phyloP scores from a whole-genome alignment of 352 stramenopile species.

The Phytopythium ostracodes region DNA sequence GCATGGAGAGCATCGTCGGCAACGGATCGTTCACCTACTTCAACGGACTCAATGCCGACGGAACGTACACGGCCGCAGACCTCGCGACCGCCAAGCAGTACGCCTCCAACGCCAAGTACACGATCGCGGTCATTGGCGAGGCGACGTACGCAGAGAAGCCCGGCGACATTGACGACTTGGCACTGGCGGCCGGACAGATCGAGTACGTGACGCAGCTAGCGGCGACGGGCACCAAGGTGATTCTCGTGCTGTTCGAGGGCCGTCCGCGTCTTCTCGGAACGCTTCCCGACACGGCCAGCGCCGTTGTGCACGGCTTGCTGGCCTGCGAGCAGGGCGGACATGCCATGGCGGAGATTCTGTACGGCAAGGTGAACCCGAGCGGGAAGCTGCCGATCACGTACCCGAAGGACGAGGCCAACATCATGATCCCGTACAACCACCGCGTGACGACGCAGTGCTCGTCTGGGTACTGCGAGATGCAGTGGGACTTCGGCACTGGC shows the following conservation, averaged over 20 bases:
- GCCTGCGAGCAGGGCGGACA: constrained; percentile 73
- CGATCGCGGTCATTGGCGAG: constrained; percentile 79
- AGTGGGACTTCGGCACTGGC: constrained; percentile 66
- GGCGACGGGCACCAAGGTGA: constrained; percentile 68
- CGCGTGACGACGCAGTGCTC: constrained; percentile 48
- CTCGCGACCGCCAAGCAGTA: constrained; percentile 47
- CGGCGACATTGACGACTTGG: constrained; percentile 80
- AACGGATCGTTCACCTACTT: constrained; percentile 41
- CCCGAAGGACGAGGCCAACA: constrained; percentile 55
- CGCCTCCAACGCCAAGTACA: constrained; percentile 50
- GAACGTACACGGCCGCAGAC: constrained; percentile 35
- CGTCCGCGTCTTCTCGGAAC: constrained; percentile 65
- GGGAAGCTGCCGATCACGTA: constrained; percentile 82
- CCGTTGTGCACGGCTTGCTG: constrained; percentile 73
- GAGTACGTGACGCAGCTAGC: constrained; percentile 66
- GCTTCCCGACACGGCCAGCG: constrained; percentile 38
- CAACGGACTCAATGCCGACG: constrained; percentile 46
- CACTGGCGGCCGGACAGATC: constrained; percentile 57
- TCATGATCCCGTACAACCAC: constrained; percentile 78
- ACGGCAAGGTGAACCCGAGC: constrained; percentile 77
- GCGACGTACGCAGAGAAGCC: constrained; percentile 78
- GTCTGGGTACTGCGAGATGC: constrained; percentile 35
- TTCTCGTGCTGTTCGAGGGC: constrained; percentile 77
- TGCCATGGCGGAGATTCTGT: constrained; percentile 80
- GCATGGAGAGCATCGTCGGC: constrained; percentile 28